Conservation (phyloP, 2,329 filamentous ascomycete genomes). For the Verticillium albo-atrum region DNA sequence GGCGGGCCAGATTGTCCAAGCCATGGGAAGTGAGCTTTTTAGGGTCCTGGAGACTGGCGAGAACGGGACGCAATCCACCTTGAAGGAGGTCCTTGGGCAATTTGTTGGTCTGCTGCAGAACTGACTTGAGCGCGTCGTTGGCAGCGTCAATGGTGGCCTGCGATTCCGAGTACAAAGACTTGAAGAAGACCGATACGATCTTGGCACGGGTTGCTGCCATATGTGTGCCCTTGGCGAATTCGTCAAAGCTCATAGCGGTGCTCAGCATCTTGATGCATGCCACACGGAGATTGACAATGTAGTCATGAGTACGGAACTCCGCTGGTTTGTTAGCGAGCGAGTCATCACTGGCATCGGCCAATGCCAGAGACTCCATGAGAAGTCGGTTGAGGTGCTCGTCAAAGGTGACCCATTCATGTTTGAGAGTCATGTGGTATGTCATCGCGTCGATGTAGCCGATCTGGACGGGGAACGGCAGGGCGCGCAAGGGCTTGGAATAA, state of each 20-base stretch:
- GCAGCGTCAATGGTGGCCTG: constrained; percentile 90
- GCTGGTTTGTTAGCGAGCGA: constrained; percentile 86
- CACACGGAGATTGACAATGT: constrained; percentile 86
- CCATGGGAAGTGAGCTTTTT: constrained; percentile 85
- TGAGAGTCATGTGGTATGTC: constrained; percentile 87
- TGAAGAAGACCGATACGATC: constrained; percentile 97
- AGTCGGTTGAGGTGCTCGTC: constrained; percentile 88
- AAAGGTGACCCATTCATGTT: constrained; percentile 84
- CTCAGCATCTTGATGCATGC: constrained; percentile 91
- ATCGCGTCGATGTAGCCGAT: constrained; percentile 98
- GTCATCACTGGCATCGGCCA: constrained; percentile 93
- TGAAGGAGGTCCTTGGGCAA: constrained; percentile 93
- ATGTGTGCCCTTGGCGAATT: constrained; percentile 74
- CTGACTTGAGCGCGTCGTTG: constrained; percentile 82
- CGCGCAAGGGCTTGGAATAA: constrained; percentile 89
- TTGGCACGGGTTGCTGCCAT: constrained; percentile 57
- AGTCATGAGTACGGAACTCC: constrained; percentile 92
- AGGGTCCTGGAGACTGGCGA: constrained; percentile 92
- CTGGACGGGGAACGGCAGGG: constrained; percentile 88
- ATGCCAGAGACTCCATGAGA: constrained; percentile 85
- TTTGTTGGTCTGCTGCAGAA: constrained; percentile 84
- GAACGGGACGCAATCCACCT: constrained; percentile 87
- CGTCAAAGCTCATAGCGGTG: constrained; percentile 87
- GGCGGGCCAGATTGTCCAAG: constrained; percentile 82
- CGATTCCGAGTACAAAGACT: constrained; percentile 90